Evolutionary conservation across 2,329 filamentous ascomycete genomes (phyloP).

Genomic region (Keithomyces neogunnii): DNA sequence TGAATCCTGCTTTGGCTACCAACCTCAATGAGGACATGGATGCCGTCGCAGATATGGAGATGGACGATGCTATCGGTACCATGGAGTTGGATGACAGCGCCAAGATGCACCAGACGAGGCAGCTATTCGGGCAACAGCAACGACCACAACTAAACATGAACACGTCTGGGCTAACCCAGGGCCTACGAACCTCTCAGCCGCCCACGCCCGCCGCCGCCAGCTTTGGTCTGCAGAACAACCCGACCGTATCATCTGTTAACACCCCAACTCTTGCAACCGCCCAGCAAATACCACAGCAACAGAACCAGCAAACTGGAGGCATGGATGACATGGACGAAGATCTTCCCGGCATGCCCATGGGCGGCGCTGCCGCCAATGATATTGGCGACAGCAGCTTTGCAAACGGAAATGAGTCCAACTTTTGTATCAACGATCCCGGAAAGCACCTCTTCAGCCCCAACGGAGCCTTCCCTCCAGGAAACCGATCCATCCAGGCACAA

Average conservation of each 20-base stretch:
- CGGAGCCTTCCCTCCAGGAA: slow-evolving; percentile 57
- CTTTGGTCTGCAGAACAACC: slow-evolving; percentile 82
- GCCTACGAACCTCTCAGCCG: slow-evolving; percentile 76
- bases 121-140: slow-evolving; percentile 58
- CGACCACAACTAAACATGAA: slow-evolving; percentile 71
- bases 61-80: slow-evolving; percentile 72
- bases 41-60: slow-evolving; percentile 88
- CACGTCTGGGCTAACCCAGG: slow-evolving; percentile 67
- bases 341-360: slow-evolving; percentile 53
- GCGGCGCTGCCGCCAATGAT: slow-evolving; percentile 46
- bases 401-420: slow-evolving; percentile 34
- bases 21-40: slow-evolving; percentile 60
- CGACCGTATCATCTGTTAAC: slow-evolving; percentile 94
- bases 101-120: slow-evolving; percentile 60
- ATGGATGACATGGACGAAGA: slow-evolving; percentile 63
- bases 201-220: slow-evolving; percentile 71
- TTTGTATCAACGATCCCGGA: slow-evolving; percentile 83
- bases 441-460: slow-evolving; percentile 88
- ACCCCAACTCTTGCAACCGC: slow-evolving; percentile 84
- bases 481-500: slow-evolving; percentile 58
- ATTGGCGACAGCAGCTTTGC: slow-evolving; percentile 49
- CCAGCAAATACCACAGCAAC: slow-evolving; percentile 56
- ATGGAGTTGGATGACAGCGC: slow-evolving; percentile 57
- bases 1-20: slow-evolving; percentile 33
- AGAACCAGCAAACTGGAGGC: slow-evolving; percentile 48